Evolutionary conservation across 2,329 filamentous ascomycete genomes (phyloP), one percentile per base, ranked within the genome.

Genomic region (Penicillium sp.): DNA sequence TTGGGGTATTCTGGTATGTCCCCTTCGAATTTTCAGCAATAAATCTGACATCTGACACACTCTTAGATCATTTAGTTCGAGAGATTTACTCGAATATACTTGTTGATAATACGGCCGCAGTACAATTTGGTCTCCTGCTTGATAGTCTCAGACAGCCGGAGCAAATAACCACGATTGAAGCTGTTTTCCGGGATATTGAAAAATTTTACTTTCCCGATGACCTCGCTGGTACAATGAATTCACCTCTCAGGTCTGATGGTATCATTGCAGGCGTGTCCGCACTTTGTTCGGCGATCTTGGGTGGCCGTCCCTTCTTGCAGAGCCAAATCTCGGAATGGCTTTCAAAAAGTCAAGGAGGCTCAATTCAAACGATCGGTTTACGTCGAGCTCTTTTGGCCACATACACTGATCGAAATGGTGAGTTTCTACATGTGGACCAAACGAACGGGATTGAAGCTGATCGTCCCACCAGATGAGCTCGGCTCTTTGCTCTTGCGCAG

Each of bases 1-100:
- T 70, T 96, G 28, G 90, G 89, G 2, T 90, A 94, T 70, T 76
- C 80, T 48, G 86, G 89, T 88, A 77, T 66, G 34, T 28, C 12
- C 16, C 3, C 8, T 39, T 45, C 18, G 2, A 13, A 2, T 10
- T 6, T 42, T 2, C 15, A 9, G 13, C 28, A 18, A 26, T 2
- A 6, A 6, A 26, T 7, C n/a, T 26, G 24, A 39, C 48, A 34
- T 21, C 59, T 68, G 53, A 66, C 34, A 29, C 26, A 41, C 45
- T 21, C 2, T 1, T 58, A 79, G 77, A 75, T 54, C 63, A 70
- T 7, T 42, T 78, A 21, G 64, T 75, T 2, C 66, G 64, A 21
- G 67, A 74, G 34, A 56, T 77, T n/a, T 78, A 74, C 44, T 59
- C 57, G 4, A 61, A 60, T 12, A 57, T 79, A 3, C 58, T 77